Base-by-base conservation (phyloP, 78 protist species). In the Neovahlkampfia damariscottae region DNA sequence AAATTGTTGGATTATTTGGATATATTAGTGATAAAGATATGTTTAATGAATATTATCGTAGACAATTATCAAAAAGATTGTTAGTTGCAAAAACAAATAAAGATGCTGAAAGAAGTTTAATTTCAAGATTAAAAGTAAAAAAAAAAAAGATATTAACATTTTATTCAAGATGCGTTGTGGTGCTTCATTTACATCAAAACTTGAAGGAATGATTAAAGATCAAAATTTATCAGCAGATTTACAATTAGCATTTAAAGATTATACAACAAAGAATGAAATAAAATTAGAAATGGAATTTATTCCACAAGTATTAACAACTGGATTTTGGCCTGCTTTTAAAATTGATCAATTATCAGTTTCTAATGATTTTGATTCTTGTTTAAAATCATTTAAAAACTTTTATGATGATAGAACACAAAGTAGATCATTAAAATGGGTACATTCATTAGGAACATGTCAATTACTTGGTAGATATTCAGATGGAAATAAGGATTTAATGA, bases 301-400 rank as follows among this genome's bases (percentile, higher is more conserved):
- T n/a, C 69, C 50, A 2, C 50, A 29, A 7, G 95, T 94, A 8
- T 83, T 94, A 29, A 90, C 97, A 1, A 40, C 70, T n/a, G 87
- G 86, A 6, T 78, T 73, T 77, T 94, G 97, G 97, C 96, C 96
- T 30, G n/a, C 91, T 2, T 83, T 76, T 81, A 80, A 74, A 58
- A 30, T 9, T 67, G 77, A 74, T 28, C 3, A 8, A 5, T 4
- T 76, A 29, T 6, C 9, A 5, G 59, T 40, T 2, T 71, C 80
- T 10, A 28, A 30, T 8, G 77, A 3, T 19, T 38, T 91, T 37
- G 3, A 29, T 9, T 74, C 27, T 0, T 37, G 71, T 30, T 89
- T 79, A 58, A 89, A 80, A 2, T 30, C 41, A 28, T 94, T 89
- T 79, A 36, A 9, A 35, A 8, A 41, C 40, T 90, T 79, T 67